Base-by-base conservation (phyloP, 73 alveolate genomes). In the Urostyla sp. region DNA sequence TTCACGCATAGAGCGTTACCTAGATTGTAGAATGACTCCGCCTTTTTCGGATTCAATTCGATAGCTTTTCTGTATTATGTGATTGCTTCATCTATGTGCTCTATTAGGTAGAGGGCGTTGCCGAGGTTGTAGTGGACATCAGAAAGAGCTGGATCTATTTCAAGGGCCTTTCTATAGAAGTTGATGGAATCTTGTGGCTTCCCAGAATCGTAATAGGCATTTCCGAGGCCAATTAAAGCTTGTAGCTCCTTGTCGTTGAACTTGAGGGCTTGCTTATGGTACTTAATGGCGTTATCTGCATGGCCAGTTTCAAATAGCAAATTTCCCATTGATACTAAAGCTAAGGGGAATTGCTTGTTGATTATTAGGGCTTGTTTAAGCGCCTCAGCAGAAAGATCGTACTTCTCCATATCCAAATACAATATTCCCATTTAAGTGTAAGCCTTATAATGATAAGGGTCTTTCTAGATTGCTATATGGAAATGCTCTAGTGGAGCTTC, bases 61-160 rank as follows among this genome's bases (percentile, higher is more conserved):
- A 89, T 79, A 4, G 93, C 92, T n/a, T 40, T 0, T 49, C 79
- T 50, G 59, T 89, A 89, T 75, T 84, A 90, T 16, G 0, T 21
- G 26, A 89, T 77, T 5, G 93, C 93, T 45, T 59, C 85, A 0
- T 89, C 91, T 0, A 80, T 77, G 32, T 77, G 81, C 20, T 89
- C 91, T 4, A 76, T 49, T 0, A 84, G 63, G 80, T 84, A 89
- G 49, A 80, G 45, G 11, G 93, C 92, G 37, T 89, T 87, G 0
- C 93, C 96, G 0, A 89, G 75, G 81, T 89, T 83, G 69, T 89
- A 84, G 55, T 84, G 92, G 34, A 85, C 93, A 40, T 89, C 96
- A 43, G 83, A n/a, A 10, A 84, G 67, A 23, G 72, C 44, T 23
- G 84, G 80, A 26, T 89, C 90, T 11, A 67, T 52, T 24, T 51